Evolutionary conservation across 1,139 yeast species (phyloP).

Genomic region (Sugiyamaella xylanicola): DNA sequence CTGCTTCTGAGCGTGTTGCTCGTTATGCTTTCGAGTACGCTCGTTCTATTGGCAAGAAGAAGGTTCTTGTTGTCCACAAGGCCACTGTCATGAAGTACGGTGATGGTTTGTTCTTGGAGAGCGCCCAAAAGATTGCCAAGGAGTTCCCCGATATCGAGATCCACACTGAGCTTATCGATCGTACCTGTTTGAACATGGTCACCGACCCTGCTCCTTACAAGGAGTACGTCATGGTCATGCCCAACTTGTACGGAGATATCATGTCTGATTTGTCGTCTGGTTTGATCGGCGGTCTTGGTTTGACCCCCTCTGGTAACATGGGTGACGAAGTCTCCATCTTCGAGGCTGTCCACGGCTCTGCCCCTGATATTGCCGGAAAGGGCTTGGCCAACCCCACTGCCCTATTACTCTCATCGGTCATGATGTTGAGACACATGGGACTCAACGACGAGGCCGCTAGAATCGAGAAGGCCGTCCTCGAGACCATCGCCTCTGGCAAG

Average conservation of each 20-base stretch:
- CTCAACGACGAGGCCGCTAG: slow-evolving; percentile 75
- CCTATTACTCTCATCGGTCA: slow-evolving; percentile 86
- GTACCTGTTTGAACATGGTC: slow-evolving; percentile 89
- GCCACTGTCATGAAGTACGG: slow-evolving; percentile 98
- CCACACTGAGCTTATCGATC: slow-evolving; percentile 87
- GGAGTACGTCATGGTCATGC: slow-evolving; percentile 96
- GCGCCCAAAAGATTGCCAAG: slow-evolving; percentile 85
- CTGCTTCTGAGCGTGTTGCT: slow-evolving; percentile 94
- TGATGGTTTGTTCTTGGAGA: slow-evolving; percentile 92
- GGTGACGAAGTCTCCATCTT: slow-evolving; percentile 96
- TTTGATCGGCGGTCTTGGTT: slow-evolving; percentile 96
- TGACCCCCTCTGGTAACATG: slow-evolving; percentile 98
- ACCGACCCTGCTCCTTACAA: slow-evolving; percentile 83
- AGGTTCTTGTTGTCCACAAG: slow-evolving; percentile 94
- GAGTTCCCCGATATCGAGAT: slow-evolving; percentile 90
- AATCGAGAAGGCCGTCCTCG: slow-evolving; percentile 86
- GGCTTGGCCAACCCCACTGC: slow-evolving; percentile 99
- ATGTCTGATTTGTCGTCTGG: slow-evolving; percentile 97
- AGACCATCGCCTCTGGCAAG: slow-evolving; percentile 92
- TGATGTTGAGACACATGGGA: slow-evolving; percentile 99
- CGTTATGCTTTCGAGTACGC: slow-evolving; percentile 98
- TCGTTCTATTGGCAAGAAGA: slow-evolving; percentile 81
- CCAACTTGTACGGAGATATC: slow-evolving; percentile 96
- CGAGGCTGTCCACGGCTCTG: slow-evolving; percentile 99
- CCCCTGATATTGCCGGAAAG: slow-evolving; percentile 98